Evolutionary conservation across 228 moss, liverwort and hornwort genomes (phyloP).

Genomic region (Sphagnum magellanicum): DNA sequence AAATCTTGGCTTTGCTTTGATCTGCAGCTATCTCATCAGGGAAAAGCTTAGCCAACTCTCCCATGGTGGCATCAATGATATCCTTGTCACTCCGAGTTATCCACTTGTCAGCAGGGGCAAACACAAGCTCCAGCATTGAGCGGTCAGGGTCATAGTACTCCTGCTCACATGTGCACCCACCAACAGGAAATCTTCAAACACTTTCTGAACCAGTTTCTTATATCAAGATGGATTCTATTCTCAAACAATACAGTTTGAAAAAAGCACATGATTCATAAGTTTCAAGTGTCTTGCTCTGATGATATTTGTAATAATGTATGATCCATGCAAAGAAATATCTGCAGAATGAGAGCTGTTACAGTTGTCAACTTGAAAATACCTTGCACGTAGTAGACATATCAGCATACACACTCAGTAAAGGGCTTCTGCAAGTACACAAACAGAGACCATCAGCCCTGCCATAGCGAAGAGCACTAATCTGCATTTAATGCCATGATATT

Average conservation of each 20-base stretch:
- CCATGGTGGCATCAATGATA: slow-evolving; percentile 85
- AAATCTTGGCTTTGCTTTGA: slow-evolving; percentile 89
- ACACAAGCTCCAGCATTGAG: slow-evolving; percentile 98
- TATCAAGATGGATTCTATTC: too few species aligned
- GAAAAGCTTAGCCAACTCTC: slow-evolving; percentile 72
- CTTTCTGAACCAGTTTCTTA: too few species aligned
- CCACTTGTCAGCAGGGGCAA: slow-evolving; percentile 96
- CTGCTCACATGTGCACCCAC: slow-evolving; percentile 19
- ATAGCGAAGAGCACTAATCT: not conserved
- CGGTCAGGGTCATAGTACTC: slow-evolving; percentile 86
- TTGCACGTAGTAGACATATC: slow-evolving; percentile 99
- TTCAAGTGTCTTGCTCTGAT: not conserved
- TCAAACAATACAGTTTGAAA: not conserved
- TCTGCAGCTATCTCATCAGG: slow-evolving; percentile 92
- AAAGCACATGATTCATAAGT: not conserved
- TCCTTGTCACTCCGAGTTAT: slow-evolving; percentile 78
- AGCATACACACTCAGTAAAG: slow-evolving; percentile 92
- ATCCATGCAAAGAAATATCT: not conserved
- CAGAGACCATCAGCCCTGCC: not conserved
- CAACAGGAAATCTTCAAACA: not conserved
- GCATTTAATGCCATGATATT: not conserved
- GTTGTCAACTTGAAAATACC: slow-evolving; percentile 18
- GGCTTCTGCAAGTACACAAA: slow-evolving; percentile 45
- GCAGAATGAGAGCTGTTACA: not conserved
- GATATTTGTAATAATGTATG: not conserved